Evolutionary conservation across 2,329 filamentous ascomycete genomes (phyloP), one percentile per base, ranked within the genome.

Genomic region (Dichotomopilus funicola): DNA sequence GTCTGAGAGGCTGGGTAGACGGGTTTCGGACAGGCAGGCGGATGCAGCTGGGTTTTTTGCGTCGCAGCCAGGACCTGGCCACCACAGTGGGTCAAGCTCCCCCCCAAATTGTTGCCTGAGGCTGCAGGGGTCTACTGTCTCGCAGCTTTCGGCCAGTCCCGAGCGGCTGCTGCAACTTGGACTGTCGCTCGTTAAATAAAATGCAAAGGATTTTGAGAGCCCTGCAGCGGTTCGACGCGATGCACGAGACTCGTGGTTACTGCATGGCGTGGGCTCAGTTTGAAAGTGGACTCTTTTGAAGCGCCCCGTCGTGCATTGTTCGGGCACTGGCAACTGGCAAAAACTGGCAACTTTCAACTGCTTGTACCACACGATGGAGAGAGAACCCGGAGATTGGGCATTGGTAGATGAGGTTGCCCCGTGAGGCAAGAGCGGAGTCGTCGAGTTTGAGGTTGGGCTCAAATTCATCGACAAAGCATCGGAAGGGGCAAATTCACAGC

Each of bases 1-100:
- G 59, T 60, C 54, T 54, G 58, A 65, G 62, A 64, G 62, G 62
- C 62, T 65, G 63, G 63, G 62, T 61, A 55, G 52, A 42, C 13
- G 40, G 53, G 59, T 55, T 48, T 61, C 55, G 47, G 55, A 61
- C 27, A 58, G 19, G 57, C 53, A 57, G 59, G 57, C 55, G 57
- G 57, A 63, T 27, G 57, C 59, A 55, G 55, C 56, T 61, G 12
- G 58, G 48, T 62, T 57, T 64, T 64, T 64, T 63, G 59, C 59
- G 52, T 58, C 42, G 45, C 27, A 41, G 33, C 31, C 43, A n/a
- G 11, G 35, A 13, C 36, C 47, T 46, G 47, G 37, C 34, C 35
- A 42, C 35, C 36, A 19, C 40, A 43, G 47, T 35, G 45, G 50
- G 51, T 27, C 40, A 27, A n/a, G 33, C 34, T 31, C 12, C 40